Conservation (phyloP, 2,329 filamentous ascomycete species). For the Gaeumannomyces tritici region DNA sequence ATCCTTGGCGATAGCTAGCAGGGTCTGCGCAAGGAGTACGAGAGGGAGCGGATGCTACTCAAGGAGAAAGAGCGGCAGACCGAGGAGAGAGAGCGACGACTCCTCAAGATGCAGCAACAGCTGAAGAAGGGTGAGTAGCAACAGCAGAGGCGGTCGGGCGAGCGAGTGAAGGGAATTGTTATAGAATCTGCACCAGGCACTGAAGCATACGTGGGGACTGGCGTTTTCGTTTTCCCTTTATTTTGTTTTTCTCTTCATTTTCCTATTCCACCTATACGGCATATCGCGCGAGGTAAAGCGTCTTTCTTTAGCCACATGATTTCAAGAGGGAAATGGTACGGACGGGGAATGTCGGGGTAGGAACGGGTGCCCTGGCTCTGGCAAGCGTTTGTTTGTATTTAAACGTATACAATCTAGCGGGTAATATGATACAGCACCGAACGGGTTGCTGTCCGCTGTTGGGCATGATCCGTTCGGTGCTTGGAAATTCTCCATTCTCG, state of each 20-base stretch:
- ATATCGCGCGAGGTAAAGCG: background rate
- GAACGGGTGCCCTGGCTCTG: background rate
- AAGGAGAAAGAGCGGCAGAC: no score
- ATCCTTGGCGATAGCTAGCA: background rate
- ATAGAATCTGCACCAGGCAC: background rate
- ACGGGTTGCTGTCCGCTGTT: background rate
- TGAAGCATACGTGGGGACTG: background rate
- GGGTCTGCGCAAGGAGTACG: no score
- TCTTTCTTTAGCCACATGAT: background rate
- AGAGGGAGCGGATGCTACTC: background rate
- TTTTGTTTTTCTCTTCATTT: background rate
- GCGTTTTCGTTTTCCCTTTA: background rate
- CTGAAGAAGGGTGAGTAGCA: no score
- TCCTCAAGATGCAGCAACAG: no score
- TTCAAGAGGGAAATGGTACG: background rate
- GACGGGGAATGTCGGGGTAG: background rate
- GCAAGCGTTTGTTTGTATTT: background rate
- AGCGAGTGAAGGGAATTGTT: no score
- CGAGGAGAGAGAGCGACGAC: no score
- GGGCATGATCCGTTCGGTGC: no score
- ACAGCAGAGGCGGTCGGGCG: no score
- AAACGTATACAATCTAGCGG: background rate
- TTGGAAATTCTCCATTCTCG: no score
- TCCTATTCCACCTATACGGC: background rate
- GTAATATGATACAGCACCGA: background rate